Conservation (phyloP, 2,329 filamentous ascomycete species). For the Fusarium multiceps region DNA sequence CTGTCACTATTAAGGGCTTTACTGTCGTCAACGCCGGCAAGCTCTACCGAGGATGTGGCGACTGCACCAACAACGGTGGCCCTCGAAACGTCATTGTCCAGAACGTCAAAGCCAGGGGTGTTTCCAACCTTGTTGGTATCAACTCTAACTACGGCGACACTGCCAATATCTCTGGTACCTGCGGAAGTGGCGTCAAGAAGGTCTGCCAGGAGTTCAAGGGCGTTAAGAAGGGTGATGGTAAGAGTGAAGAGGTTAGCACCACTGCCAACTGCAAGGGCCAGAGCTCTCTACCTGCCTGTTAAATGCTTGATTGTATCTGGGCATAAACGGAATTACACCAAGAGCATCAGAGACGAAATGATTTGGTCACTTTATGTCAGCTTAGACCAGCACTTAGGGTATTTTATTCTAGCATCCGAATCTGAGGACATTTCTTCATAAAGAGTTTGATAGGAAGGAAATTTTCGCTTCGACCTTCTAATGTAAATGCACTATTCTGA, state of each 20-base stretch:
- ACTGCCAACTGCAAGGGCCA: background rate
- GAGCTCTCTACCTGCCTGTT: background rate
- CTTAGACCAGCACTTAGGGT: no score
- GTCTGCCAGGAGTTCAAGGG: constrained; percentile 32
- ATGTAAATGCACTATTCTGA: background rate
- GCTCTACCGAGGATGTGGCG: background rate
- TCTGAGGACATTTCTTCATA: no score
- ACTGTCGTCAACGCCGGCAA: background rate
- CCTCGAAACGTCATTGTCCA: constrained; percentile 24
- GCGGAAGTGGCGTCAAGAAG: constrained; percentile 18
- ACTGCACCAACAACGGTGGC: constrained; percentile 15
- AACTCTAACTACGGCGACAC: constrained; percentile 32
- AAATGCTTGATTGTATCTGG: background rate
- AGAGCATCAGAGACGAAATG: no score
- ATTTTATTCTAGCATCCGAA: no score
- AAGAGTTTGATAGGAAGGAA: no score
- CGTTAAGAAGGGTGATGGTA: background rate
- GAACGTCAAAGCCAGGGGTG: constrained; percentile 5
- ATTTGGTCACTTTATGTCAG: no score
- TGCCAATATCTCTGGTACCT: constrained; percentile 6
- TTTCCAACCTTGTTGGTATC: constrained; percentile 16
- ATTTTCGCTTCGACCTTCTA: background rate
- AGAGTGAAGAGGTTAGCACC: background rate
- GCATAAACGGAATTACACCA: background rate
- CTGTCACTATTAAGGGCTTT: background rate